These are phyloP conservation scores for Trypanosoma boissoni DNA, from an alignment of 208 protist genomes.

Conservation along the genomic window DNA sequence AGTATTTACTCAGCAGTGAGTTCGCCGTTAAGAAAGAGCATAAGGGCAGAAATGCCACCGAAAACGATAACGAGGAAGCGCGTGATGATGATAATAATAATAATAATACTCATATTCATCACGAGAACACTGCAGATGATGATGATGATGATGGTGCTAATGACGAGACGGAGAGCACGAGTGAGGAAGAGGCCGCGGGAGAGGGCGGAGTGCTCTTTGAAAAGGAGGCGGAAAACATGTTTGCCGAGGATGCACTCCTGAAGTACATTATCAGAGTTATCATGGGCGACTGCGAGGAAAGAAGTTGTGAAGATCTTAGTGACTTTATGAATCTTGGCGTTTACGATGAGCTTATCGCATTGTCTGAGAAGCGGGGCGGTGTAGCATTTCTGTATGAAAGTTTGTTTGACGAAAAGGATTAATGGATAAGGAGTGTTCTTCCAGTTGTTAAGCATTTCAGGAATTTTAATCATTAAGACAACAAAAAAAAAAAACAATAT, in stretches of 20 bases:
- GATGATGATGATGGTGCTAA: conserved; percentile 23
- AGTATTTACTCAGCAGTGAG: conserved; percentile 10
- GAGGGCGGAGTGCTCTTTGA: conserved; percentile 81
- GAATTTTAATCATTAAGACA: neutral
- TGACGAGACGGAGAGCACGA: conserved; percentile 8
- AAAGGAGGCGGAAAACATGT: conserved; percentile 87
- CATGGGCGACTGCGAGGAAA: neutral
- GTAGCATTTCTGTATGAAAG: conserved; percentile 16
- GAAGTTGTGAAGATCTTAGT: neutral
- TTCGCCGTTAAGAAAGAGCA: neutral
- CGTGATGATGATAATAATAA: neutral
- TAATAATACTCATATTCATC: too few relatives aligned
- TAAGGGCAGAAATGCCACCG: neutral
- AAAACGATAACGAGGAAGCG: neutral
- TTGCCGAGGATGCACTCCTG: conserved; percentile 59
- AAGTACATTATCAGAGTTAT: conserved; percentile 28
- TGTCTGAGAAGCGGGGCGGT: conserved; percentile 4
- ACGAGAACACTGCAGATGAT: conserved; percentile 9
- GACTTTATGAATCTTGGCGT: too few relatives aligned
- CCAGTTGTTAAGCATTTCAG: too few relatives aligned
- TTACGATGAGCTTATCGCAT: conserved; percentile 18
- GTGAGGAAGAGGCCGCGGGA: conserved; percentile 12
- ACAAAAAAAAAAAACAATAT: conserved; percentile 10
- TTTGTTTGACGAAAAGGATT: conserved; percentile 7
- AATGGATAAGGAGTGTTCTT: neutral